A percentile compares a stretch with the other conserved stretches of the same genome.
Conservation (phyloP, 495 filamentous ascomycete genomes). For the Neurospora sp. region DNA sequence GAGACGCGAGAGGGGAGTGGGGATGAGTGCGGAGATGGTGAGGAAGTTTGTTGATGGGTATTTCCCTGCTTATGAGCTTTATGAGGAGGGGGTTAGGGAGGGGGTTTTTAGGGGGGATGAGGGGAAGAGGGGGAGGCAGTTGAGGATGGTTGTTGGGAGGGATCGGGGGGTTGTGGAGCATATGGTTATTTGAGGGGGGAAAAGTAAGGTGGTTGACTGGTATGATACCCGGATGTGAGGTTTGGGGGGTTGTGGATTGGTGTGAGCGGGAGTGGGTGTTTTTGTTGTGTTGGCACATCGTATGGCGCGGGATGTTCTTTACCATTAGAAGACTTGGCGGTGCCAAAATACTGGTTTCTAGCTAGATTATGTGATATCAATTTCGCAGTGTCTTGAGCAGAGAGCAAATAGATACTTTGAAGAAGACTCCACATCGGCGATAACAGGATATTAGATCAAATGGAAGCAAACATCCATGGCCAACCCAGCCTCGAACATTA, state of each 20-base stretch:
- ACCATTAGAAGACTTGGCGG: too few relatives aligned
- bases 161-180: slow-evolving; percentile 53
- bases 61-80: slow-evolving; percentile 60
- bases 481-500: background rate
- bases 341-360: background rate
- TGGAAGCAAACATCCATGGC: background rate
- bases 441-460: background rate
- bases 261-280: background rate
- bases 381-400: background rate
- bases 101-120: slow-evolving; percentile 45
- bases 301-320: background rate
- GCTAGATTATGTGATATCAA: background rate
- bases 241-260: background rate
- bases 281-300: background rate
- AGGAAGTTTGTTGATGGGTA: slow-evolving; percentile 46
- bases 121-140: slow-evolving; percentile 42
- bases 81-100: slow-evolving; percentile 52
- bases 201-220: background rate
- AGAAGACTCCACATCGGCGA: background rate
- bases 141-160: slow-evolving; percentile 61
- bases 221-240: background rate
- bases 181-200: slow-evolving; percentile 35
- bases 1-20: slow-evolving; percentile 39
- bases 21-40: slow-evolving; percentile 60
- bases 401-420: background rate